Percentiles rank a stretch among this genome's conserved stretches.
These are phyloP conservation scores for Trichoderma sp. DNA, from an alignment of 2,329 filamentous ascomycete genomes.

Conservation along the genomic window DNA sequence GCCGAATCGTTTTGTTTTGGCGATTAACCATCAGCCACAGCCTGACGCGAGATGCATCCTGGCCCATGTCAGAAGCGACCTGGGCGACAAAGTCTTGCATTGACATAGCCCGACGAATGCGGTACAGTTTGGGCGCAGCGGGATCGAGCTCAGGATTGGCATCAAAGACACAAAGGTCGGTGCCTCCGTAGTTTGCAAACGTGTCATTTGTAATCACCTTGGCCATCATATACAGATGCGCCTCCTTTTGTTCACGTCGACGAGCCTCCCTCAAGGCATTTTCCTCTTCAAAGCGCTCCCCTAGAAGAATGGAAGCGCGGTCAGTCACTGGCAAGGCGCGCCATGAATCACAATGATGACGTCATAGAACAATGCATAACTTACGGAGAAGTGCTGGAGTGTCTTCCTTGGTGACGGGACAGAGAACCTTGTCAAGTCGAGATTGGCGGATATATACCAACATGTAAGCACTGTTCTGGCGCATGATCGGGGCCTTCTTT, in stretches of 20 bases:
- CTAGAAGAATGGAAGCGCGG: conserved; percentile 36
- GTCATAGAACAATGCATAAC: conserved; percentile 26
- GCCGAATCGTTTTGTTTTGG: conserved; percentile 93
- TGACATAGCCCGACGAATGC: conserved; percentile 70
- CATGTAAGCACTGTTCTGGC: conserved; percentile 92
- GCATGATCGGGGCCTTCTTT: conserved; percentile 58
- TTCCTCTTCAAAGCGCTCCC: conserved; percentile 77
- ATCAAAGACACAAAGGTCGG: conserved; percentile 74
- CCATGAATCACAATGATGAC: too few relatives aligned
- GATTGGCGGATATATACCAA: conserved; percentile 93
- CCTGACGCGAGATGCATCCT: conserved; percentile 68
- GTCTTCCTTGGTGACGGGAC: conserved; percentile 70
- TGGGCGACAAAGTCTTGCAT: conserved; percentile 70
- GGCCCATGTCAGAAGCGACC: conserved; percentile 66
- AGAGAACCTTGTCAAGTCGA: conserved; percentile 76
- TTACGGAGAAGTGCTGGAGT: conserved; percentile 78
- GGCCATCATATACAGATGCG: conserved; percentile 85
- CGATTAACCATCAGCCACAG: conserved; percentile 98
- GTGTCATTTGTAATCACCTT: conserved; percentile 78
- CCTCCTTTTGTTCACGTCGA: conserved; percentile 87
- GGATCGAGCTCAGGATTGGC: conserved; percentile 60
- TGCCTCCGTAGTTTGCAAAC: conserved; percentile 77
- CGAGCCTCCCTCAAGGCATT: conserved; percentile 69
- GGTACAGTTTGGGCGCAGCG: conserved; percentile 68
- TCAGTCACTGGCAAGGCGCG: conserved; percentile 21